These are phyloP conservation scores for Phialophora macrospora DNA, from an alignment of 2,329 filamentous ascomycete genomes.

Conservation along the genomic window DNA sequence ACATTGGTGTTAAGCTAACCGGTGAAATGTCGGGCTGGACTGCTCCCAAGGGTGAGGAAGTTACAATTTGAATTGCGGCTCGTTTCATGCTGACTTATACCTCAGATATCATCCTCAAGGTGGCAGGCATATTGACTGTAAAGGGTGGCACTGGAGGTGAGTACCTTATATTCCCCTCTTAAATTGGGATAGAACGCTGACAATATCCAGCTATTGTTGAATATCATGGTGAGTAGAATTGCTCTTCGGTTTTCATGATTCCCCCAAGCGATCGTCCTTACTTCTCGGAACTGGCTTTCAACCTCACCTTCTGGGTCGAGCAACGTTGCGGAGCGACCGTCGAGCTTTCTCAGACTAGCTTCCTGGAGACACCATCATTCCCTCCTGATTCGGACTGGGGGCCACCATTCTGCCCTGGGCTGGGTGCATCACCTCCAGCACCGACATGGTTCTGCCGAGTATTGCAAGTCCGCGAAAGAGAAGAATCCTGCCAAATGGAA, in stretches of 20 bases:
- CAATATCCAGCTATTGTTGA: slow-evolving; percentile 63
- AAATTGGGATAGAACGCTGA: slow-evolving; percentile 47
- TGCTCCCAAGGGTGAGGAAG: slow-evolving; percentile 77
- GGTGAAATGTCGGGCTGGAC: slow-evolving; percentile 90
- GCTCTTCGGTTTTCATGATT: background rate
- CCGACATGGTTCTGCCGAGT: background rate
- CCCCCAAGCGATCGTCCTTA: background rate
- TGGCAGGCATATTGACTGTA: slow-evolving; percentile 94
- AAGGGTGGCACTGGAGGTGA: slow-evolving; percentile 85
- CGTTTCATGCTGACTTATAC: slow-evolving; percentile 18
- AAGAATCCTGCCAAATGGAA: background rate
- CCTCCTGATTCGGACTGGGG: no score
- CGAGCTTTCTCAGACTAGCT: background rate
- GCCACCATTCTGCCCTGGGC: background rate
- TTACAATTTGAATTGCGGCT: slow-evolving; percentile 15
- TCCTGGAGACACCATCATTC: background rate
- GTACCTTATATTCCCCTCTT: background rate
- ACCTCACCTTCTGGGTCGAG: background rate
- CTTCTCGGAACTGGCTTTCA: background rate
- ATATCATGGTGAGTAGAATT: slow-evolving; percentile 57
- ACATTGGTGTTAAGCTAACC: slow-evolving; percentile 95
- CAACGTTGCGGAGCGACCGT: background rate
- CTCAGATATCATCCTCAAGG: slow-evolving; percentile 91
- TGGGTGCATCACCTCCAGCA: background rate
- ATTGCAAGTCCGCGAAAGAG: background rate